Base-by-base conservation (phyloP, 1,284 basidiomycete species). In the Trichosporon asahii region DNA sequence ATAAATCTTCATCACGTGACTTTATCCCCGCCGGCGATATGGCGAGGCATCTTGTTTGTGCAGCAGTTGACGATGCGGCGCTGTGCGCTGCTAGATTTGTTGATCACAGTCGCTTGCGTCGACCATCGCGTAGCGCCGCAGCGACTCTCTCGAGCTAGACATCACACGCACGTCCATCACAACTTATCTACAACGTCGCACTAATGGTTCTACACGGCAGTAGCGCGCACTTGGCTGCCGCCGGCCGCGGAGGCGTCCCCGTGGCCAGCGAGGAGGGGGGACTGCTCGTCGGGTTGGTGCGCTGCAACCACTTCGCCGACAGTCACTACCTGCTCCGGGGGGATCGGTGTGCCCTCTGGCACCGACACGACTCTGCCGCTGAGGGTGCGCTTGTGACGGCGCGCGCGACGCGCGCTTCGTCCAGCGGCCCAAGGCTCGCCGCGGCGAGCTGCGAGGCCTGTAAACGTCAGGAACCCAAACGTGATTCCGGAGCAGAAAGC, bases 361-460 rank as follows among this genome's bases (percentile, higher is more conserved):
- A 83, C 80, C 7, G 77, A 66, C 2, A 83, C 78, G 49, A 83
- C 80, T 23, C 77, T 71, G 8, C 83, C 83, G 0, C 80, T 82
- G 23, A 78, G 76, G 1, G 83, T 83, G 31, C 83, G 76, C 31
- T 79, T 76, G 69, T 84, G 82, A 67, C 79, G 72, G 11, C 78
- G 74, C 1, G 79, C 77, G 66, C 77, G 74, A 9, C 76, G 70
- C 1, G 80, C 81, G 2, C 80, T 81, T 63, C 78, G 79, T 8
- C 83, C 83, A 1, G 80, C 83, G 2, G 83, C 83, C 83, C 83
- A 84, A 25, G 77, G 77, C 72, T 80, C 76, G 21, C 83, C 83
- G 33, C 79, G 78, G 35, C 81, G 75, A 21, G 83, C 83, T n/a
- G 81, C 78, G n/a, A 82, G 64, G 40, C 80, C 83, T 0, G 82